Evolutionary conservation across 495 filamentous ascomycete genomes (phyloP).

Genomic region (Daldinia grandis): DNA sequence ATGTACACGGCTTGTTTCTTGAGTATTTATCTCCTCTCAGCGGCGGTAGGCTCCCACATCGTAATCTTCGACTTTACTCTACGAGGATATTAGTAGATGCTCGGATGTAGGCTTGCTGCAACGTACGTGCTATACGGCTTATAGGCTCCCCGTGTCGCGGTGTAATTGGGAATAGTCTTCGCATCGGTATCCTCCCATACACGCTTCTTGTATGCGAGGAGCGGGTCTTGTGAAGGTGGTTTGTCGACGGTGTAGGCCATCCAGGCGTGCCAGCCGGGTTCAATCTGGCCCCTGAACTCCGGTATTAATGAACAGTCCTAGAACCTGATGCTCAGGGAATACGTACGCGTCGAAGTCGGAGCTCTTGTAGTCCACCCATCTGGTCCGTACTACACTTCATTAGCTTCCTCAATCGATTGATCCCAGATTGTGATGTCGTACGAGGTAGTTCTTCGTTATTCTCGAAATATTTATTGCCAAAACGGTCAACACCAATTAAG

Average conservation of each 20-base stretch:
- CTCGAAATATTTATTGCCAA: constrained; percentile 97
- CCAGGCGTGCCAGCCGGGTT: constrained; percentile 99
- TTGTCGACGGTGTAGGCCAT: constrained; percentile 92
- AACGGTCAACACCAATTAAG: constrained; percentile 85
- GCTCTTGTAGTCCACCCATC: constrained; percentile 97
- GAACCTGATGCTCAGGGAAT: constrained; percentile 4
- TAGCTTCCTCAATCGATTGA: constrained; percentile 24
- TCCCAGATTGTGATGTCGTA: constrained; percentile 54
- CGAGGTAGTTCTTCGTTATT: constrained; percentile 94
- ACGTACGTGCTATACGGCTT: constrained; percentile 94
- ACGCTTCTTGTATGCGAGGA: constrained; percentile 69
- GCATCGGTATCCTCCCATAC: constrained; percentile 75
- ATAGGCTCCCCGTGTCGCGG: constrained; percentile 77
- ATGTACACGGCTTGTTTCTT: constrained; percentile 23
- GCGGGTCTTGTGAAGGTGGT: constrained; percentile 78
- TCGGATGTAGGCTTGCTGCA: neutral
- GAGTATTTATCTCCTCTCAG: constrained; percentile 45
- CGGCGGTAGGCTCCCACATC: constrained; percentile 55
- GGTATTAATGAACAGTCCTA: constrained; percentile 16
- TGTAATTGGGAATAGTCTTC: constrained; percentile 75
- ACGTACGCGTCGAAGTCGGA: constrained; percentile 83
- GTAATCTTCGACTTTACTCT: constrained; percentile 58
- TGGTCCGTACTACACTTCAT: constrained; percentile 77
- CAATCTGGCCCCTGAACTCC: constrained; percentile 73
- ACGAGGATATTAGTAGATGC: constrained; percentile 6